These are phyloP conservation scores for Chlamydomonas applanata DNA, from an alignment of 139 green algal genomes.

Conservation along the genomic window DNA sequence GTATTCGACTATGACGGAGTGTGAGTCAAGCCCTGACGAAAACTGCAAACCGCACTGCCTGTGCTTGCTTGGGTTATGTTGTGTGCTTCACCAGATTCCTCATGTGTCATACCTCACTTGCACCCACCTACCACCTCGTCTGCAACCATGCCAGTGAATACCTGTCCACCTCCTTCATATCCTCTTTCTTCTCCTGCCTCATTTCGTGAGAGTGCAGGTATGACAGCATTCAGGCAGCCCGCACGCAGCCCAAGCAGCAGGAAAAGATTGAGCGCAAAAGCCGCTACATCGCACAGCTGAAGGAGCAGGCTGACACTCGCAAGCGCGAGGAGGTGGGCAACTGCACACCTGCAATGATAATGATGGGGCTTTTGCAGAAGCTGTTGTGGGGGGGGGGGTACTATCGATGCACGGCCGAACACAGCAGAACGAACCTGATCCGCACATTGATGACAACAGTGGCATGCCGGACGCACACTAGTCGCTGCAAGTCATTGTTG, in stretches of 20 bases:
- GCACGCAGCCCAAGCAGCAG: slow-evolving; percentile 52
- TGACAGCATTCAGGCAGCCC: slow-evolving; percentile 74
- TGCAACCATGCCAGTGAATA: too few relatives aligned
- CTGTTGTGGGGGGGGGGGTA: too few relatives aligned
- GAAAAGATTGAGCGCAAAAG: slow-evolving; percentile 36
- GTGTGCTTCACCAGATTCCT: too few relatives aligned
- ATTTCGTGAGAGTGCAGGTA: slow-evolving; percentile 52
- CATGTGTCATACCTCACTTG: too few relatives aligned
- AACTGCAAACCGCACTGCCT: too few relatives aligned
- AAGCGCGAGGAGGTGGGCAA: slow-evolving; percentile 74
- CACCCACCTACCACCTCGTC: too few relatives aligned
- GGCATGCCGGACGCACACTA: too few relatives aligned
- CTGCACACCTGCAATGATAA: not conserved
- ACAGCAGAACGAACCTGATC: not conserved
- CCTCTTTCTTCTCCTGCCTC: too few relatives aligned
- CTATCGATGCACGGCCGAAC: not conserved
- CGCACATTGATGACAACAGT: not conserved
- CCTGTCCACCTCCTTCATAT: too few relatives aligned
- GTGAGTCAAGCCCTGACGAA: not conserved
- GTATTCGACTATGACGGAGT: slow-evolving; percentile 93
- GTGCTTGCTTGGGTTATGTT: too few relatives aligned
- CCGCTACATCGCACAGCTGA: slow-evolving; percentile 44
- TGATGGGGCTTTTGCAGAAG: too few relatives aligned
- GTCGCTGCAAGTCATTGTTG: too few relatives aligned
- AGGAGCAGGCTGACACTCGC: slow-evolving; percentile 77